phyloP scores from a whole-genome alignment of 495 filamentous ascomycete genomes.

The Penicillium crystallinum region DNA sequence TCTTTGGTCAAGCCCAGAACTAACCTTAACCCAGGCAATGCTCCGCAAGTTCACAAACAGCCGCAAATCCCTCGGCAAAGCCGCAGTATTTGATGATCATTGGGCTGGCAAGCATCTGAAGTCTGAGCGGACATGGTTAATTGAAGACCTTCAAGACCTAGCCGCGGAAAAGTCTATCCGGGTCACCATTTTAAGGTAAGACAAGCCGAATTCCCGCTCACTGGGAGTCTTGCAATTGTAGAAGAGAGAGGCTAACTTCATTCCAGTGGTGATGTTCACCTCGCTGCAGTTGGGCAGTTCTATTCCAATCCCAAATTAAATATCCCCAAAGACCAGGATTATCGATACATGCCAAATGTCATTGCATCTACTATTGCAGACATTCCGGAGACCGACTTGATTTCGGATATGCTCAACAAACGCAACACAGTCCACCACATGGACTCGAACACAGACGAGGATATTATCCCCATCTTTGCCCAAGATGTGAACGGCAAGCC shows the following conservation, averaged over 20 bases:
- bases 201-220: background rate
- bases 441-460: constrained; percentile 73
- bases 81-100: constrained; percentile 87
- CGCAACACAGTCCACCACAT: constrained; percentile 88
- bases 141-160: constrained; percentile 84
- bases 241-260: constrained; percentile 11
- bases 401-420: constrained; percentile 89
- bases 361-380: constrained; percentile 92
- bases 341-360: constrained; percentile 88
- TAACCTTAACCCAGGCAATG: constrained; percentile 47
- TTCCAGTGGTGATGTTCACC: constrained; percentile 79
- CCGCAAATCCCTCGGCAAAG: constrained; percentile 77
- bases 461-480: constrained; percentile 89
- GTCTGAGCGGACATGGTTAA: constrained; percentile 74
- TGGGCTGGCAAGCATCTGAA: constrained; percentile 97
- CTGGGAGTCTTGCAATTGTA: background rate
- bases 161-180: constrained; percentile 86
- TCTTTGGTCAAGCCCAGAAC: background rate
- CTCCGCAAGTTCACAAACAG: constrained; percentile 74
- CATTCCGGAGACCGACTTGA: constrained; percentile 78
- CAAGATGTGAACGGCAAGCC: constrained; percentile 83
- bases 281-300: constrained; percentile 90
- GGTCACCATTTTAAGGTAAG: constrained; percentile 77
- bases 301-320: constrained; percentile 79
- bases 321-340: constrained; percentile 77